Evolutionary conservation across 495 filamentous ascomycete genomes (phyloP), one percentile per base, ranked within the genome.

Genomic region (Haplographium delicatum): DNA sequence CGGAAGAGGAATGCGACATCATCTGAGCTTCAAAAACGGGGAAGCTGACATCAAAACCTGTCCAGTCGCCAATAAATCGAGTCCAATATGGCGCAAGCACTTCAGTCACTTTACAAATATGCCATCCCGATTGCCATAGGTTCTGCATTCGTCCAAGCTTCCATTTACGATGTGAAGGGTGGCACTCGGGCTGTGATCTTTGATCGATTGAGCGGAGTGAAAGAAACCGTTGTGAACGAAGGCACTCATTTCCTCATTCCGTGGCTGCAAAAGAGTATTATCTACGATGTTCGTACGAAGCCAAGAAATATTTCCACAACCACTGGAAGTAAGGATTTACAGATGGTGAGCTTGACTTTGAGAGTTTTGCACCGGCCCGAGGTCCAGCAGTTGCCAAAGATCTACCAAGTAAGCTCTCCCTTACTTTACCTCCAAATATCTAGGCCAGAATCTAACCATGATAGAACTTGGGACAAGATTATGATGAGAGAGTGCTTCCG

Each of bases 321-420:
- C 11, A 99, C 93, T 9, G 93, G 93, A 47, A 90, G 85, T 77
- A 99, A 99, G 80, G 93, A 99, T 72, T 67, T 99, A 70, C 93
- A 99, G 80, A 99, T 99, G 93, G 93, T 99, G 65, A 95, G 88
- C 78, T 78, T 99, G 78, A 99, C 93, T 27, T 75, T 99, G 59
- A 82, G 93, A 61, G 93, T 99, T 47, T 71, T 99, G 66, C 93
- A 97, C 73, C 79, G 93, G 53, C 93, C 93, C 24, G 91, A 99
- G 28, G 93, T 99, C 58, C 81, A 84, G 72, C 79, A 81, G 59
- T 71, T 99, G 66, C 93, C 93, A 18, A 94, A 88, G 71, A 99
- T 99, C 65, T 99, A 99, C 75, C 94, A 97, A 83, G 93, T 97
- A 68, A 49, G 74, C 55, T 35, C 19, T 15, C 28, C 22, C 34